Evolutionary conservation across 208 protist genomes (phyloP).

Genomic region (Angomonas desouzai): DNA sequence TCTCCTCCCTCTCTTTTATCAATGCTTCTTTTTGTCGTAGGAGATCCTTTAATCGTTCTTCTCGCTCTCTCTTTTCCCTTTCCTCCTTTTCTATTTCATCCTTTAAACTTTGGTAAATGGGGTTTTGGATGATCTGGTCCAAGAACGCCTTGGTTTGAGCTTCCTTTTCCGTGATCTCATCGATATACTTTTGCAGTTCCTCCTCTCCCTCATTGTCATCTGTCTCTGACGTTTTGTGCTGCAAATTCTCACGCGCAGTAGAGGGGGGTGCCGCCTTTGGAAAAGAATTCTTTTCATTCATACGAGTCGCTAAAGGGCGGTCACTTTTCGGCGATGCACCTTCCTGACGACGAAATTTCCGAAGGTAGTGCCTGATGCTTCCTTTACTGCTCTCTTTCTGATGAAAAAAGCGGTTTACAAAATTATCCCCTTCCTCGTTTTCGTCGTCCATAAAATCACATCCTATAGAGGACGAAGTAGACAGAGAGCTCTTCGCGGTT

Average conservation of each 20-base stretch:
- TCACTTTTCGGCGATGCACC: not conserved
- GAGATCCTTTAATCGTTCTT: not conserved
- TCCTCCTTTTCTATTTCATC: not conserved
- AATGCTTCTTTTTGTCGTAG: not conserved
- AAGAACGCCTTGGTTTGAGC: not conserved
- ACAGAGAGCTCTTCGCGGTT: conserved; percentile 2
- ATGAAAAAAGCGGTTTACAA: not conserved
- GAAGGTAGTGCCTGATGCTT: not conserved
- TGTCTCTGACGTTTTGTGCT: not conserved
- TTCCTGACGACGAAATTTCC: not conserved
- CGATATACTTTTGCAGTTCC: not conserved
- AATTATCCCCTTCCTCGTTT: not conserved
- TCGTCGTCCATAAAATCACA: not conserved
- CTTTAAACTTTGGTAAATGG: not conserved
- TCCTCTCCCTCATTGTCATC: not conserved
- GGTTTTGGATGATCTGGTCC: not conserved
- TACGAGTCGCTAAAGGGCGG: too few species aligned
- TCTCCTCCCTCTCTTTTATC: too few species aligned
- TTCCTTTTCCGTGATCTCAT: not conserved
- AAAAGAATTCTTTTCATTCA: too few species aligned
- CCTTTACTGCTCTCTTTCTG: not conserved
- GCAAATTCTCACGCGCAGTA: not conserved
- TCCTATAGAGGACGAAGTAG: not conserved
- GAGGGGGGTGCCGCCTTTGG: too few species aligned
- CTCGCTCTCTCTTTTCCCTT: not conserved